Conservation (phyloP, 148 eudicot species). For the Cornus florida region DNA sequence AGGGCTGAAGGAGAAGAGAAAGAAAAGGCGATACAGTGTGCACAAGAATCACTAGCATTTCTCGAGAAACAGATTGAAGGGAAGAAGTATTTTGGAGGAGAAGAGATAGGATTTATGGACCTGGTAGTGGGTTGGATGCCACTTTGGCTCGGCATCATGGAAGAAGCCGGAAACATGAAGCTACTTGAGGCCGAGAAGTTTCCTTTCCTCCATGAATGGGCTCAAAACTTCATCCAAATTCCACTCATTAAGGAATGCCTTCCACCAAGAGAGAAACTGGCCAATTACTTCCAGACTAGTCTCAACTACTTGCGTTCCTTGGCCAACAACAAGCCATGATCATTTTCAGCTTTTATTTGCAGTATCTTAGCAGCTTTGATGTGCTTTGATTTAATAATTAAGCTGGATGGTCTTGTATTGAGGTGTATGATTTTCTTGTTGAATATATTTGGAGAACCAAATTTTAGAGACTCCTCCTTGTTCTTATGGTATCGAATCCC, state of each 20-base stretch:
- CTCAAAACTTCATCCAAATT: slow-evolving; percentile 20
- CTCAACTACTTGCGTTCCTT: slow-evolving; percentile 25
- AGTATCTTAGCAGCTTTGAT: too few relatives aligned
- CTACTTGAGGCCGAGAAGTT: slow-evolving; percentile 17
- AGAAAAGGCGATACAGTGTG: slow-evolving; percentile 3
- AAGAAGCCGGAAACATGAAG: slow-evolving; percentile 26
- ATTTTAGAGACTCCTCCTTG: too few relatives aligned
- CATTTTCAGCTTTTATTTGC: too few relatives aligned
- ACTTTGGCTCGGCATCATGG: slow-evolving; percentile 20
- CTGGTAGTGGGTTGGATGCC: slow-evolving; percentile 32
- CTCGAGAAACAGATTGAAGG: slow-evolving; percentile 28
- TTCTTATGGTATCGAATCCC: too few relatives aligned
- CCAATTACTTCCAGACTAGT: slow-evolving; percentile 11
- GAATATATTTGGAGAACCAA: too few relatives aligned
- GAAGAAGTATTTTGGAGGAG: slow-evolving; percentile 27
- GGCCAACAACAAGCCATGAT: slow-evolving; percentile 12
- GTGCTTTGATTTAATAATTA: too few relatives aligned
- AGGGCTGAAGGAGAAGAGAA: slow-evolving; percentile 18
- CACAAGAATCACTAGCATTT: slow-evolving; percentile 9
- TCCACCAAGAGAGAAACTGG: slow-evolving; percentile 18
- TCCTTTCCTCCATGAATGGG: slow-evolving; percentile 29
- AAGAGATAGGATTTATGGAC: slow-evolving; percentile 27
- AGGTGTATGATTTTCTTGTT: too few relatives aligned
- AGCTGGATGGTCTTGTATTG: too few relatives aligned
- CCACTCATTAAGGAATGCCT: slow-evolving; percentile 18